Conservation (phyloP, 2,329 filamentous ascomycete species). For the Monilinia laxa region DNA sequence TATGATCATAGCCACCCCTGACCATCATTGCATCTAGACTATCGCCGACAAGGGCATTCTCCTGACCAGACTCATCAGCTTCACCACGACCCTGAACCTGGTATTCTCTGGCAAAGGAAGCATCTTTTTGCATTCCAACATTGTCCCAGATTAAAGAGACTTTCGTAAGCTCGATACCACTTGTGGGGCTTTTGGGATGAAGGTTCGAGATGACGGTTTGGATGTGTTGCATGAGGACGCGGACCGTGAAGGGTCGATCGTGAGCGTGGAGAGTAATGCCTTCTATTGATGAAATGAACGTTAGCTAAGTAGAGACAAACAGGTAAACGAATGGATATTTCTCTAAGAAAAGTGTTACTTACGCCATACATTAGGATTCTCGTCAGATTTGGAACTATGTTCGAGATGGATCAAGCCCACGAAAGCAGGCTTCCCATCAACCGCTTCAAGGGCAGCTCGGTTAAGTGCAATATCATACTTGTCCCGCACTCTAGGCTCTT, state of each 20-base stretch:
- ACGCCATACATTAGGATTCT: background rate
- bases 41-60: conserved; percentile 1
- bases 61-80: background rate
- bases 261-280: background rate
- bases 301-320: no score
- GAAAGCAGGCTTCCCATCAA: conserved; percentile 3
- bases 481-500: background rate
- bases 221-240: conserved; percentile 2
- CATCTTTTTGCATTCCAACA: background rate
- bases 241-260: background rate
- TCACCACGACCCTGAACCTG: background rate
- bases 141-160: background rate
- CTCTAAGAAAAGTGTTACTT: background rate
- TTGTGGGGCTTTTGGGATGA: background rate
- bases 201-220: background rate
- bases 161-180: background rate
- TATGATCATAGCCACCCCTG: background rate
- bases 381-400: background rate
- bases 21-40: background rate
- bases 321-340: background rate
- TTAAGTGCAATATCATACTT: background rate
- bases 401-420: background rate
- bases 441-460: background rate
- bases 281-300: background rate
- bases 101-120: fast-evolving